phyloP scores from a whole-genome alignment of 306 rosid species.

The Crataegus laevigata region DNA sequence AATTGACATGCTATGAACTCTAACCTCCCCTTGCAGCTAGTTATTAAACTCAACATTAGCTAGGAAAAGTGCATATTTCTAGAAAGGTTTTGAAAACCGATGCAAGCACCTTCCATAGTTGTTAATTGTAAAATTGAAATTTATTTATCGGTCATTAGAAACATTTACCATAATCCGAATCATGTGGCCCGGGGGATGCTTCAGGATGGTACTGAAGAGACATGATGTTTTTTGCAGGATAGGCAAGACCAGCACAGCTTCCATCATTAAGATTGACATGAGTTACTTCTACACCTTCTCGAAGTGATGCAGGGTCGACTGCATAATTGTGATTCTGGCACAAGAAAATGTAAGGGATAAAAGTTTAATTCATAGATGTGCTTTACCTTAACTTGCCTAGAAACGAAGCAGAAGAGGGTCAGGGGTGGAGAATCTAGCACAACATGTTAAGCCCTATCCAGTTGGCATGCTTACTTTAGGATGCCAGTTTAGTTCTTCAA shows the following conservation, averaged over 20 bases:
- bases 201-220: slow-evolving; percentile 97
- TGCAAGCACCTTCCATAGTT: not conserved
- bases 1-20: not conserved
- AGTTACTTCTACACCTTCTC: slow-evolving; percentile 77
- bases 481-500: not conserved
- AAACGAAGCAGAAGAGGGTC: not conserved
- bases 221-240: slow-evolving; percentile 62
- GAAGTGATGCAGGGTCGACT: slow-evolving; percentile 74
- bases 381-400: not conserved
- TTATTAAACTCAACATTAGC: not conserved
- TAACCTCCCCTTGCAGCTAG: not conserved
- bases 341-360: slow-evolving; percentile 3
- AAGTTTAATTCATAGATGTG: not conserved
- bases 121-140: not conserved
- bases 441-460: not conserved
- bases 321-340: slow-evolving; percentile 94
- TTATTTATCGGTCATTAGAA: not conserved
- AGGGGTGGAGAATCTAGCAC: not conserved
- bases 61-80: not conserved
- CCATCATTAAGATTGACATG: slow-evolving; percentile 84
- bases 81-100: not conserved
- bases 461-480: not conserved
- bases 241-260: slow-evolving; percentile 89
- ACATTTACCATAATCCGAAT: slow-evolving; percentile 72
- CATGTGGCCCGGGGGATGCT: slow-evolving; percentile 99